Conservation (phyloP, 805 yeast genomes). For the Jamesozyma rosinii region DNA sequence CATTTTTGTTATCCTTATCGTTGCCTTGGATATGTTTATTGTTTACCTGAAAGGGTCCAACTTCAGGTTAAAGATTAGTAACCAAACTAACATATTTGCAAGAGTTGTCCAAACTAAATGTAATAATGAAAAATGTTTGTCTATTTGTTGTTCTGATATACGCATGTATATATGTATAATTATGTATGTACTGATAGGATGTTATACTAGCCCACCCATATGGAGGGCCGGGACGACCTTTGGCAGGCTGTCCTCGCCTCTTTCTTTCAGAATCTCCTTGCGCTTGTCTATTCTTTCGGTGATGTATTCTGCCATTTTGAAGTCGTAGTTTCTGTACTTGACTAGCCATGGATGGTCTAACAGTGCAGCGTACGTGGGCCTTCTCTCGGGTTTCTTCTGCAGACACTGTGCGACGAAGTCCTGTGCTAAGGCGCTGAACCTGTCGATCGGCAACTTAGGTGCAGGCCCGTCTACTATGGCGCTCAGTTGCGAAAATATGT, state of each 20-base stretch:
- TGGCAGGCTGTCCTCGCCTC: slow-evolving; percentile 22
- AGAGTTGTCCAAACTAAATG: too few species aligned
- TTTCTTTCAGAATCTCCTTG: slow-evolving; percentile 19
- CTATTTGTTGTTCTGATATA: too few species aligned
- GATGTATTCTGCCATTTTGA: slow-evolving; percentile 33
- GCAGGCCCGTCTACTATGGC: slow-evolving; percentile 97
- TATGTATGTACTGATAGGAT: too few species aligned
- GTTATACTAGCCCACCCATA: slow-evolving; percentile 27
- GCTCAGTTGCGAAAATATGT: slow-evolving; percentile 83
- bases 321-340: slow-evolving; percentile 37
- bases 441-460: slow-evolving; percentile 58
- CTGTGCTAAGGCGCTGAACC: slow-evolving; percentile 67
- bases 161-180: too few species aligned
- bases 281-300: slow-evolving; percentile 29
- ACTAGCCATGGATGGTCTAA: slow-evolving; percentile 78
- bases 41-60: too few species aligned
- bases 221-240: slow-evolving; percentile 30
- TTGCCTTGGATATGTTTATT: too few species aligned
- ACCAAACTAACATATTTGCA: too few species aligned
- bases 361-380: slow-evolving; percentile 74
- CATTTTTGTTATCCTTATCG: too few species aligned
- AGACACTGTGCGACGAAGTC: slow-evolving; percentile 71
- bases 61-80: too few species aligned
- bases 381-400: slow-evolving; percentile 65
- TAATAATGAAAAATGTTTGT: too few species aligned